These are phyloP conservation scores for Pythium dissotocum DNA, from an alignment of 352 stramenopile genomes.

Conservation along the genomic window DNA sequence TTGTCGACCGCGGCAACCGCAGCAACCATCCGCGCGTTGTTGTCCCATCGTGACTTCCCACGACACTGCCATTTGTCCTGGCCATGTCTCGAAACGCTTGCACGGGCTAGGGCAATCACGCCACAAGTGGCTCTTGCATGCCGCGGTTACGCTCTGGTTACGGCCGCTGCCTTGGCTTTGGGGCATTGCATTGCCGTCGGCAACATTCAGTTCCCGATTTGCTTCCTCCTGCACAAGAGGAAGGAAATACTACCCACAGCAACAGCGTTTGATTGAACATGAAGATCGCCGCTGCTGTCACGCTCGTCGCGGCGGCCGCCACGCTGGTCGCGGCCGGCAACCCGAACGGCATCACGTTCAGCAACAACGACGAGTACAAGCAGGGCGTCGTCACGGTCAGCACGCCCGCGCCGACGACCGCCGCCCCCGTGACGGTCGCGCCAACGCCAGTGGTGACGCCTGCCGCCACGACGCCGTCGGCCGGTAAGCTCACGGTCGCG, in stretches of 20 bases:
- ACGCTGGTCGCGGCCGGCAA: conserved; percentile 16
- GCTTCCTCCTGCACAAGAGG: conserved; percentile 4
- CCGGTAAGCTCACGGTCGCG: not conserved
- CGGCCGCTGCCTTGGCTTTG: no score
- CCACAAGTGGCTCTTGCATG: not conserved
- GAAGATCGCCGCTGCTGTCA: conserved; percentile 19
- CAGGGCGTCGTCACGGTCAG: conserved; percentile 7
- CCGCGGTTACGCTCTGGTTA: not conserved
- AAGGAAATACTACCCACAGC: conserved; percentile 13
- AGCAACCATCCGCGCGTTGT: not conserved
- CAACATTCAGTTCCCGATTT: conserved; percentile 22
- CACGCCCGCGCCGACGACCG: not conserved
- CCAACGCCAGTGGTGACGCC: conserved; percentile 4
- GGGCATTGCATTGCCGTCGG: no score
- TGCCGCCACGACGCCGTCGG: not conserved
- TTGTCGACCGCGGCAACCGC: not conserved
- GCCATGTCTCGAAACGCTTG: no score
- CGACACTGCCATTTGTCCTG: not conserved
- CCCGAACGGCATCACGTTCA: conserved; percentile 21
- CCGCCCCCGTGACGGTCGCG: not conserved
- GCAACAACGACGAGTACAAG: conserved; percentile 5
- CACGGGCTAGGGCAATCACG: not conserved
- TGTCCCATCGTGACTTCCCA: not conserved
- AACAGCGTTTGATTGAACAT: not conserved
- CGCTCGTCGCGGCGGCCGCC: conserved; percentile 12